phyloP scores from a whole-genome alignment of 1,139 yeast genomes.

The Suhomyces maxii region DNA sequence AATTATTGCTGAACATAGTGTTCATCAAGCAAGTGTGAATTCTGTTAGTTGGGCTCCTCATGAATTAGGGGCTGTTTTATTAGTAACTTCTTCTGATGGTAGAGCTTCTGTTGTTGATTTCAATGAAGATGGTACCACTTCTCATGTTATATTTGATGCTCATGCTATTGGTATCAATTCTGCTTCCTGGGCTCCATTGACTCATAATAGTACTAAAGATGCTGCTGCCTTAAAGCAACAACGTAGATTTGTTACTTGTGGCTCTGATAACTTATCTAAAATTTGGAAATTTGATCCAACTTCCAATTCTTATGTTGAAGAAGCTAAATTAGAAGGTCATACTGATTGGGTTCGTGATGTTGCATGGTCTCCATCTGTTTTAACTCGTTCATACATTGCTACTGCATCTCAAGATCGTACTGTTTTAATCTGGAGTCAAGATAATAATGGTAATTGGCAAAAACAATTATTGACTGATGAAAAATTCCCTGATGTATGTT shows the following conservation, averaged over 20 bases:
- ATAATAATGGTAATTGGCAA: slow-evolving; percentile 73
- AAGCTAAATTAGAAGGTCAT: slow-evolving; percentile 83
- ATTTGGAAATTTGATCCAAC: slow-evolving; percentile 77
- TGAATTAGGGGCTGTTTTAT: slow-evolving; percentile 87
- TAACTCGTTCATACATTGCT: slow-evolving; percentile 89
- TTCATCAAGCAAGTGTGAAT: slow-evolving; percentile 92
- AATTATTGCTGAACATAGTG: slow-evolving; percentile 81
- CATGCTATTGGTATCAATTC: slow-evolving; percentile 93
- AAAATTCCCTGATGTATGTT: slow-evolving; percentile 92
- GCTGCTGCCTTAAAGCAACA: slow-evolving; percentile 27
- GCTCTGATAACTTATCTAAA: slow-evolving; percentile 90
- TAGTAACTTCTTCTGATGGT: slow-evolving; percentile 94
- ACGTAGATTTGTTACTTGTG: slow-evolving; percentile 84
- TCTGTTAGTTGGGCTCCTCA: slow-evolving; percentile 98
- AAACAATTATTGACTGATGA: slow-evolving; percentile 73
- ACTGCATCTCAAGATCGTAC: slow-evolving; percentile 97
- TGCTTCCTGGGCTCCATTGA: slow-evolving; percentile 92
- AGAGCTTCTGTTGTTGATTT: slow-evolving; percentile 87
- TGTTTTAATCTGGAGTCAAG: slow-evolving; percentile 89
- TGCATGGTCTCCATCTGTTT: slow-evolving; percentile 93
- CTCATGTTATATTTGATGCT: slow-evolving; percentile 66
- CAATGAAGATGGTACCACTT: slow-evolving; percentile 84
- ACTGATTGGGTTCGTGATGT: slow-evolving; percentile 98
- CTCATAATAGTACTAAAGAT: slow-evolving; percentile 35
- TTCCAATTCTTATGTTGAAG: slow-evolving; percentile 62